These are phyloP conservation scores for Phellopilus nigrolimitatus DNA, from an alignment of 1,284 basidiomycete genomes.

Conservation along the genomic window DNA sequence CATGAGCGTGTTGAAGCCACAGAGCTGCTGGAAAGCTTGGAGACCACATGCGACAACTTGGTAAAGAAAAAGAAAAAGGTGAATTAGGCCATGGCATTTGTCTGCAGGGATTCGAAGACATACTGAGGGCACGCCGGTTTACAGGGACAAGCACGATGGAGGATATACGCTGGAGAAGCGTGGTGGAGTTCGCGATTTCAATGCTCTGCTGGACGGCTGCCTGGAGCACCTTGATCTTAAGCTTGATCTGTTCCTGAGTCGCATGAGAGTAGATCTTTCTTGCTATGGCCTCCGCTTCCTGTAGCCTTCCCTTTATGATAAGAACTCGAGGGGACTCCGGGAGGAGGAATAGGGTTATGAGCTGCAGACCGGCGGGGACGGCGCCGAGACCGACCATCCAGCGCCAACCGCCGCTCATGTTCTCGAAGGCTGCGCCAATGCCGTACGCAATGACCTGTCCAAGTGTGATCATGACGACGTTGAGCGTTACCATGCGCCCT, in stretches of 20 bases:
- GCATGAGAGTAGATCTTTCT: slow-evolving; percentile 65
- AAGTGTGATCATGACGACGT: slow-evolving; percentile 36
- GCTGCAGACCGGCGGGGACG: slow-evolving; percentile 63
- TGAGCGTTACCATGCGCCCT: slow-evolving; percentile 71
- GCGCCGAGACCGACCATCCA: slow-evolving; percentile 81
- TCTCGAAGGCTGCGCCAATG: slow-evolving; percentile 70
- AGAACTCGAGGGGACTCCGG: slow-evolving; percentile 80
- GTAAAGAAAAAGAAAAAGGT: slow-evolving; percentile 5
- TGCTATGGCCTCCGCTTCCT: slow-evolving; percentile 49
- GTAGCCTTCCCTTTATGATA: slow-evolving; percentile 49
- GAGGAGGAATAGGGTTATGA: slow-evolving; percentile 56
- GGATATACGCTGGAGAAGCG: slow-evolving; percentile 49
- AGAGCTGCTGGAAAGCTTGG: slow-evolving; percentile 80
- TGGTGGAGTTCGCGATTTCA: slow-evolving; percentile 57
- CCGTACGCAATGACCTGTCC: slow-evolving; percentile 78
- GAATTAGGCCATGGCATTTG: not conserved
- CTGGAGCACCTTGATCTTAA: slow-evolving; percentile 63
- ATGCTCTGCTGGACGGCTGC: slow-evolving; percentile 61
- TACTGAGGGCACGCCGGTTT: slow-evolving; percentile 70
- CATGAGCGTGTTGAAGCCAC: slow-evolving; percentile 66
- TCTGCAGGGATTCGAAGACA: slow-evolving; percentile 22
- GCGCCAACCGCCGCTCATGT: slow-evolving; percentile 65
- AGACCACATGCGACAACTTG: slow-evolving; percentile 72
- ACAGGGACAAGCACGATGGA: slow-evolving; percentile 53
- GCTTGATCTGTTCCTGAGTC: slow-evolving; percentile 55